Percentiles rank a stretch among this genome's conserved stretches.
Conservation (phyloP, 495 filamentous ascomycete genomes). For the Tricharina praecox region DNA sequence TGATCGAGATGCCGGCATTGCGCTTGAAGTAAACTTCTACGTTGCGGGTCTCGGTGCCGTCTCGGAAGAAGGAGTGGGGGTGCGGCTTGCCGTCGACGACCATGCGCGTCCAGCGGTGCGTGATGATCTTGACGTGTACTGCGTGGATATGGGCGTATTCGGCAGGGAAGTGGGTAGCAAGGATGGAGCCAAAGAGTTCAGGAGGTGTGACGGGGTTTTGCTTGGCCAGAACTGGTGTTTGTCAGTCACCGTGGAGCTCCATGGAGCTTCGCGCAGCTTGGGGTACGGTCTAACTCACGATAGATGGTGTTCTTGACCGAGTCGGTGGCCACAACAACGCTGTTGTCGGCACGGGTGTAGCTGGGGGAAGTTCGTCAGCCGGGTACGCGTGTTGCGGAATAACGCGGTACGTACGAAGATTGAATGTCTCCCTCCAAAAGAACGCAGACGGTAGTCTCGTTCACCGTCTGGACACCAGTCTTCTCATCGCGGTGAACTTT, state of each 20-base stretch:
- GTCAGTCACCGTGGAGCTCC: neutral
- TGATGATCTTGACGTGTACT: constrained; percentile 62
- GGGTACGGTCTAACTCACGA: constrained; percentile 38
- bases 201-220: constrained; percentile 84
- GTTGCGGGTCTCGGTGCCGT: constrained; percentile 71
- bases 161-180: constrained; percentile 74
- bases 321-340: constrained; percentile 87
- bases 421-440: constrained; percentile 84
- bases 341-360: constrained; percentile 89
- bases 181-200: constrained; percentile 71
- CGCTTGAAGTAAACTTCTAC: constrained; percentile 40
- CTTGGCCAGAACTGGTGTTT: constrained; percentile 44
- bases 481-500: constrained; percentile 70
- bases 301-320: constrained; percentile 97
- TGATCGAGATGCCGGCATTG: constrained; percentile 47
- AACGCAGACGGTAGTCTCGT: constrained; percentile 87
- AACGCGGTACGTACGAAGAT: constrained; percentile 44
- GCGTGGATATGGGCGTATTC: constrained; percentile 73
- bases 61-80: constrained; percentile 89
- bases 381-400: neutral
- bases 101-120: constrained; percentile 88
- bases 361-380: constrained; percentile 29
- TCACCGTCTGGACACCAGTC: constrained; percentile 63
- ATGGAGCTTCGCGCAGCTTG: constrained; percentile 3
- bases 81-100: constrained; percentile 72